phyloP scores from a whole-genome alignment of 148 eudicot genomes.

The Agrostemma githago region DNA sequence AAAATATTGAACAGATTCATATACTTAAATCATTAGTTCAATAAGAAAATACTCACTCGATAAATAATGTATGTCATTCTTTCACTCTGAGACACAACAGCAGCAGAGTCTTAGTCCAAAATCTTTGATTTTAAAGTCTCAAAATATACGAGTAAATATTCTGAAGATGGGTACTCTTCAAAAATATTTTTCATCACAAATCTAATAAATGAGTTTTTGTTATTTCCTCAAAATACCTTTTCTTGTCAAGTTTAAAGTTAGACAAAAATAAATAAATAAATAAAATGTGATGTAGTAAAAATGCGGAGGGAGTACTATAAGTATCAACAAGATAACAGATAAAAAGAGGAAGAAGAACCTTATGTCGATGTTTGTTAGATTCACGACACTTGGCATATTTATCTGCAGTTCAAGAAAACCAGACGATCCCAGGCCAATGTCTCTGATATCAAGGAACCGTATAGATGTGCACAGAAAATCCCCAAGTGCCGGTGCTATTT shows the following conservation, averaged over 20 bases:
- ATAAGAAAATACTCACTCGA: conserved; percentile 1
- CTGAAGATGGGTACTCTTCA: neutral
- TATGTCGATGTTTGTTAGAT: conserved; percentile 62
- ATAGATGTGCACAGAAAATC: conserved; percentile 58
- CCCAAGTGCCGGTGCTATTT: conserved; percentile 63
- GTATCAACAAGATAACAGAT: neutral
- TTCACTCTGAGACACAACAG: neutral
- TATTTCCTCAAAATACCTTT: too few species aligned
- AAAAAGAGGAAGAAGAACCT: conserved; percentile 38
- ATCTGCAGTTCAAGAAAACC: conserved; percentile 63
- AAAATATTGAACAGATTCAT: conserved; percentile 9
- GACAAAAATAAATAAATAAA: too few species aligned
- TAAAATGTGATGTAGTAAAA: neutral
- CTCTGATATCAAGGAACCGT: conserved; percentile 53
- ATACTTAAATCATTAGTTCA: neutral
- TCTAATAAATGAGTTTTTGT: neutral
- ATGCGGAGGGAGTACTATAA: neutral
- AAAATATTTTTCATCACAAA: neutral
- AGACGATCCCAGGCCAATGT: conserved; percentile 62
- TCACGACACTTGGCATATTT: conserved; percentile 38
- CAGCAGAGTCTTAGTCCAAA: neutral
- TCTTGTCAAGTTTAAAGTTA: neutral
- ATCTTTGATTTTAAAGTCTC: neutral
- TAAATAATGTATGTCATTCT: neutral
- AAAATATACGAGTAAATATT: neutral